Conservation (phyloP, 768 basidiomycete genomes). For the Cyclocybe cylindracea region DNA sequence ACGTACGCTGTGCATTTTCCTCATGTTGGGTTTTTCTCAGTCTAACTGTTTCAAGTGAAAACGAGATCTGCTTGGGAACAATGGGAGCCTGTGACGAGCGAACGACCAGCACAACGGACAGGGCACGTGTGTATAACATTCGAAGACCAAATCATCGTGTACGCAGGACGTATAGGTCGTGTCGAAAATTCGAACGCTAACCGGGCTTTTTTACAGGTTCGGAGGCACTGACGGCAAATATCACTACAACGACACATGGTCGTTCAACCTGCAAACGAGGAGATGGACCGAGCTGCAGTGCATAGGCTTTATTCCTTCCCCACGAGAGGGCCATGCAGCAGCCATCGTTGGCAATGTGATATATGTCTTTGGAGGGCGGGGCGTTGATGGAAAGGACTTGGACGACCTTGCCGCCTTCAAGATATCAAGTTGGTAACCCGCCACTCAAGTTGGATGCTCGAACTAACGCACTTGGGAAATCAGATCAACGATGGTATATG, state of each 20-base stretch:
- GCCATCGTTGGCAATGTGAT: constrained; percentile 96
- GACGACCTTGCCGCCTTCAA: constrained; percentile 96
- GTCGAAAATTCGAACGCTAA: constrained; percentile 2
- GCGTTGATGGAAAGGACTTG: constrained; percentile 95
- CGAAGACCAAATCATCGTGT: constrained; percentile 86
- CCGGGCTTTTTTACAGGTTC: constrained; percentile 53
- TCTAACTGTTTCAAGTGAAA: constrained; percentile 56
- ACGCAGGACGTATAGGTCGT: constrained; percentile 28
- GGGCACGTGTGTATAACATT: constrained; percentile 88
- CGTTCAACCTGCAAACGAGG: constrained; percentile 78
- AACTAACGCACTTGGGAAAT: constrained; percentile 2
- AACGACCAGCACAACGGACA: constrained; percentile 79
- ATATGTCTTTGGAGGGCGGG: constrained; percentile 96
- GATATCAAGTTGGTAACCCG: constrained; percentile 77
- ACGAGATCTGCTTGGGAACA: constrained; percentile 84
- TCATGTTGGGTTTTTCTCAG: constrained; percentile 3
- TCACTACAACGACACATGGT: constrained; percentile 99
- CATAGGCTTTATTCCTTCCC: constrained; percentile 95
- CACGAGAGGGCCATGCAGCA: constrained; percentile 95
- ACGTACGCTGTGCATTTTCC: constrained; percentile 49
- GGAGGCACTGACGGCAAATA: constrained; percentile 98
- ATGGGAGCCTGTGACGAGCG: constrained; percentile 60
- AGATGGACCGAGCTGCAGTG: constrained; percentile 92
- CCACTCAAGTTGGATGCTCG: neutral
- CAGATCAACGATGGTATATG: constrained; percentile 99